phyloP scores from a whole-genome alignment of 2,329 filamentous ascomycete species.

The Paramyrothecium sp. region DNA sequence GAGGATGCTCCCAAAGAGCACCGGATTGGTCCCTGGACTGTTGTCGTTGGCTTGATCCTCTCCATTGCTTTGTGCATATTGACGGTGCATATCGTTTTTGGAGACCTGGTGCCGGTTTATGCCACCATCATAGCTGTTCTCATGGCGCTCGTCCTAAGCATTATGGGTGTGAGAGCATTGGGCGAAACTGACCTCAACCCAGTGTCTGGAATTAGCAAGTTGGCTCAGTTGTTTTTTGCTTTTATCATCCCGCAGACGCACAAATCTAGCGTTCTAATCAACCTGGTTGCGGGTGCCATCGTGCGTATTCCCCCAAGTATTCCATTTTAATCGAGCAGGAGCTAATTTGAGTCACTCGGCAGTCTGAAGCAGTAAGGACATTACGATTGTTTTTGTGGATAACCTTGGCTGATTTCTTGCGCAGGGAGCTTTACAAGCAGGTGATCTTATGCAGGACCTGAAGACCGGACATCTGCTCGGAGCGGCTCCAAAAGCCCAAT shows the following conservation, averaged over 20 bases:
- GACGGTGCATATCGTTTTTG: conserved; percentile 82
- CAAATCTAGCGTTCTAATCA: conserved; percentile 88
- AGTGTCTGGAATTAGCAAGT: conserved; percentile 92
- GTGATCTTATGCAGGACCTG: conserved; percentile 94
- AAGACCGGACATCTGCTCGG: conserved; percentile 94
- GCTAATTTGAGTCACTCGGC: background rate
- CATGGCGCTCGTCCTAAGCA: conserved; percentile 75
- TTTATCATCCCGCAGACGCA: conserved; percentile 78
- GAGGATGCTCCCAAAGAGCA: conserved; percentile 84
- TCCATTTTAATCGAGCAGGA: background rate
- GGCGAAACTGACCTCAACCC: conserved; percentile 93
- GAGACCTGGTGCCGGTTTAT: conserved; percentile 74
- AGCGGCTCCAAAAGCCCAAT: conserved; percentile 90
- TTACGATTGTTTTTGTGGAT: background rate
- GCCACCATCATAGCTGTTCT: conserved; percentile 77
- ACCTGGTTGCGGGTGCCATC: conserved; percentile 89
- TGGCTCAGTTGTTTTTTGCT: conserved; percentile 94
- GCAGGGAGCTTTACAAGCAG: conserved; percentile 80
- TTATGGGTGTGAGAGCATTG: conserved; percentile 69
- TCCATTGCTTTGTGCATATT: conserved; percentile 79
- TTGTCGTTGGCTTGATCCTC: conserved; percentile 70
- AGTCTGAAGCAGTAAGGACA: conserved; percentile 39
- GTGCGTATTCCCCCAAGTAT: conserved; percentile 25
- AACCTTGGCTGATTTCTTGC: conserved; percentile 11
- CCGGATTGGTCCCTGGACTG: conserved; percentile 70